These are phyloP conservation scores for Babesia divergens DNA, from an alignment of 169 alveolate genomes.

Conservation along the genomic window DNA sequence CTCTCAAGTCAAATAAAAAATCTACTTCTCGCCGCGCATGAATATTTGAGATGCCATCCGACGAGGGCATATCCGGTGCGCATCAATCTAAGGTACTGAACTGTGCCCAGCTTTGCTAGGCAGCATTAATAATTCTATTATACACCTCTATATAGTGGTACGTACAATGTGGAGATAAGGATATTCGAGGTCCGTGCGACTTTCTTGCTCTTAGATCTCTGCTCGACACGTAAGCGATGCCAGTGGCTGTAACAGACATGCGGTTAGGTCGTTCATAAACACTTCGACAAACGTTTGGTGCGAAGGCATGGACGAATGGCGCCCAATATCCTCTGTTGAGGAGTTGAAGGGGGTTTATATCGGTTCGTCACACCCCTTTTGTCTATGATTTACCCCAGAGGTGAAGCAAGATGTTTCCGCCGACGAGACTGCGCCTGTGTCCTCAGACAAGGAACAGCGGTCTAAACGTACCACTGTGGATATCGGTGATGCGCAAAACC, in stretches of 20 bases:
- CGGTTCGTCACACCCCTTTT: not conserved
- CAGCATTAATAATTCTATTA: not conserved
- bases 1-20: not conserved
- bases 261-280: constrained; percentile 41
- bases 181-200: constrained; percentile 64
- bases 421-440: not conserved
- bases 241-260: not conserved
- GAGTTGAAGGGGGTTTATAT: constrained; percentile 19
- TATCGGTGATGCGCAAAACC: too few species aligned
- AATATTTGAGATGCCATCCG: constrained; percentile 1
- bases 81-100: constrained; percentile 4
- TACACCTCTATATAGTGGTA: constrained; percentile 39
- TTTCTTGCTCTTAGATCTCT: constrained; percentile 36
- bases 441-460: not conserved
- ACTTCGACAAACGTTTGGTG: constrained; percentile 47
- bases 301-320: constrained; percentile 59
- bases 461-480: too few species aligned
- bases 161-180: constrained; percentile 46
- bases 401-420: not conserved
- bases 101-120: not conserved
- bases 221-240: constrained; percentile 39
- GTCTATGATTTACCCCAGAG: not conserved
- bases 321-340: constrained; percentile 20
- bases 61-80: not conserved
- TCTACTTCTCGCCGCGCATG: not conserved